phyloP scores from a whole-genome alignment of 148 eudicot genomes.

The Tetragonia tetragonoides region DNA sequence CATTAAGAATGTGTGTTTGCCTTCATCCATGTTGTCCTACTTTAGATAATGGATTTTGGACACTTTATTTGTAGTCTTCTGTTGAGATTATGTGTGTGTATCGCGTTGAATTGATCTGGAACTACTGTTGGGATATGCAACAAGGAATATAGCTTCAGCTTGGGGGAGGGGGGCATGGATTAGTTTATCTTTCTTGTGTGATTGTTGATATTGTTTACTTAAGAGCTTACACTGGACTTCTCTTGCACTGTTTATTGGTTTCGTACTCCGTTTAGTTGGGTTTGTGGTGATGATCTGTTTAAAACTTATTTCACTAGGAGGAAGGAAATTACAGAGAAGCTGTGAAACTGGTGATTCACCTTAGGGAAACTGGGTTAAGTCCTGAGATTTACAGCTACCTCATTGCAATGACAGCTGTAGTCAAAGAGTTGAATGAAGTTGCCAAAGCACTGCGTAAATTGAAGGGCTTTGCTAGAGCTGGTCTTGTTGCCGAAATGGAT shows the following conservation, averaged over 20 bases:
- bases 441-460: slow-evolving; percentile 74
- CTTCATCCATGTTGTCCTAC: neutral
- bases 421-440: slow-evolving; percentile 77
- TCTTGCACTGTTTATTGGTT: neutral
- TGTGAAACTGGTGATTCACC: slow-evolving; percentile 58
- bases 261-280: neutral
- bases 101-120: neutral
- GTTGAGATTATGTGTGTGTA: neutral
- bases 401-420: slow-evolving; percentile 84
- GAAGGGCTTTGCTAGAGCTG: slow-evolving; percentile 58
- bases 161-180: neutral
- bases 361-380: slow-evolving; percentile 59
- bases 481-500: slow-evolving; percentile 54
- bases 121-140: neutral
- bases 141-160: neutral
- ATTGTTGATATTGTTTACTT: neutral
- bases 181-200: neutral
- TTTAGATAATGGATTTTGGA: neutral
- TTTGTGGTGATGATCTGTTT: slow-evolving; percentile 7
- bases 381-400: slow-evolving; percentile 85
- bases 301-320: slow-evolving; percentile 39
- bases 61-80: neutral
- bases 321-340: slow-evolving; percentile 81
- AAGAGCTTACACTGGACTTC: neutral
- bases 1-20: neutral